These are phyloP conservation scores for Tricholomella constricta DNA, from an alignment of 768 basidiomycete genomes.

Conservation along the genomic window DNA sequence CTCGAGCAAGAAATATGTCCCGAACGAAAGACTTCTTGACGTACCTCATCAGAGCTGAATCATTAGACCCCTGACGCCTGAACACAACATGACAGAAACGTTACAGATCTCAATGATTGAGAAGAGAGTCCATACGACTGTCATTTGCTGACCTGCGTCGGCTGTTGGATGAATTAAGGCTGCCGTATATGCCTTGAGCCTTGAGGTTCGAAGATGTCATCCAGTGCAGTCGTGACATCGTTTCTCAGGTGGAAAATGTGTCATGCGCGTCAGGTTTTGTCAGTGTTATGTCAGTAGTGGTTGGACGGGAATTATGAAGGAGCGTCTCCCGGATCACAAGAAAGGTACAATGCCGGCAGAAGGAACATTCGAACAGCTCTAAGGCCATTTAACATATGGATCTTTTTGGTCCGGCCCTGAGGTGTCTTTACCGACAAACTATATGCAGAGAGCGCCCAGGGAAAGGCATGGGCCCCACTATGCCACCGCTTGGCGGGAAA, in stretches of 20 bases:
- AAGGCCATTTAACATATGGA: conserved; percentile 4
- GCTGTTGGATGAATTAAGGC: background rate
- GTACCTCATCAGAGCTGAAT: conserved; percentile 13
- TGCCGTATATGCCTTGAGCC: background rate
- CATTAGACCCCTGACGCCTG: conserved; percentile 9
- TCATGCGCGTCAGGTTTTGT: too few species aligned
- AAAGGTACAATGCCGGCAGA: conserved; percentile 7
- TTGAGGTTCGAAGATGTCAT: background rate
- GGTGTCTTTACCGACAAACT: background rate
- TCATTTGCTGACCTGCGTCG: background rate
- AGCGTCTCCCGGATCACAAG: conserved; percentile 1
- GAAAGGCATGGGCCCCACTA: background rate
- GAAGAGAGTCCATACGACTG: background rate
- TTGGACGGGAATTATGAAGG: background rate
- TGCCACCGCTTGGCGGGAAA: background rate
- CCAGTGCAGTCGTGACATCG: background rate
- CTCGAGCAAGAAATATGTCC: conserved; percentile 1
- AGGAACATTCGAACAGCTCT: conserved; percentile 3
- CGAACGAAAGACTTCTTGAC: conserved; percentile 13
- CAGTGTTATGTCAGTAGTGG: background rate
- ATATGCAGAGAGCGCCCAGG: background rate
- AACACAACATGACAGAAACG: conserved; percentile 12
- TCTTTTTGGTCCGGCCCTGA: background rate
- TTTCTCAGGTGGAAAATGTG: background rate
- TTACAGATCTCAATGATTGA: conserved; percentile 11